Conservation (phyloP, 2,329 filamentous ascomycete genomes). For the Diaporthe sp. region DNA sequence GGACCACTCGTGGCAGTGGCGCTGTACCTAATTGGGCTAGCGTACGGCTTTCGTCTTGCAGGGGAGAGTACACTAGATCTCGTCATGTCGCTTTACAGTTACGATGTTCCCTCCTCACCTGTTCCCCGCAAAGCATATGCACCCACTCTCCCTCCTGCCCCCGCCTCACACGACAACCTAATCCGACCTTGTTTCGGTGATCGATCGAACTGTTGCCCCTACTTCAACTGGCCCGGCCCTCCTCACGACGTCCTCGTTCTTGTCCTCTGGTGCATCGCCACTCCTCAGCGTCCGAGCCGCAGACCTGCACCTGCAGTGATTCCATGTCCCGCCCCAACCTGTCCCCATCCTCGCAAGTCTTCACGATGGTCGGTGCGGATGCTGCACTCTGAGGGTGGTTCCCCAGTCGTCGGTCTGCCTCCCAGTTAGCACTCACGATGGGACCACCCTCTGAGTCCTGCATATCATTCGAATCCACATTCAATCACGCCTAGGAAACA, state of each 20-base stretch:
- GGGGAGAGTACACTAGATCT: background rate
- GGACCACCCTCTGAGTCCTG: conserved; percentile 68
- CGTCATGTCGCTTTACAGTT: conserved; percentile 12
- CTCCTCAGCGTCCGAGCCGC: background rate
- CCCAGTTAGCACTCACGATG: conserved; percentile 61
- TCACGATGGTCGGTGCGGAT: conserved; percentile 60
- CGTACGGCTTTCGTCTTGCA: too few species aligned
- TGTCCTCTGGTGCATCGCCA: too few species aligned
- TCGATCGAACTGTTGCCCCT: conserved; percentile 21
- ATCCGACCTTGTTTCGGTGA: background rate
- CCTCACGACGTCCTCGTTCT: background rate
- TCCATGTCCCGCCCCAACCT: conserved; percentile 44
- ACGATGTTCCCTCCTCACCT: conserved; percentile 15
- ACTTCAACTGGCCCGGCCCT: background rate
- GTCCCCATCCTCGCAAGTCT: conserved; percentile 48
- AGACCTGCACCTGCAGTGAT: background rate
- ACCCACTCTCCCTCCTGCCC: background rate
- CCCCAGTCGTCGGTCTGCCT: conserved; percentile 52
- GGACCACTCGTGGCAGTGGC: too few species aligned
- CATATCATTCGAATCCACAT: conserved; percentile 44
- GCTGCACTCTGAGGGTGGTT: conserved; percentile 69
- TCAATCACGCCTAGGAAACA: conserved; percentile 42
- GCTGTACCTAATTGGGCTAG: too few species aligned
- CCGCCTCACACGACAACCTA: background rate
- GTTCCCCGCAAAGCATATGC: conserved; percentile 35